Evolutionary conservation across 768 basidiomycete genomes (phyloP).

Genomic region (Mycena sanguinolenta): DNA sequence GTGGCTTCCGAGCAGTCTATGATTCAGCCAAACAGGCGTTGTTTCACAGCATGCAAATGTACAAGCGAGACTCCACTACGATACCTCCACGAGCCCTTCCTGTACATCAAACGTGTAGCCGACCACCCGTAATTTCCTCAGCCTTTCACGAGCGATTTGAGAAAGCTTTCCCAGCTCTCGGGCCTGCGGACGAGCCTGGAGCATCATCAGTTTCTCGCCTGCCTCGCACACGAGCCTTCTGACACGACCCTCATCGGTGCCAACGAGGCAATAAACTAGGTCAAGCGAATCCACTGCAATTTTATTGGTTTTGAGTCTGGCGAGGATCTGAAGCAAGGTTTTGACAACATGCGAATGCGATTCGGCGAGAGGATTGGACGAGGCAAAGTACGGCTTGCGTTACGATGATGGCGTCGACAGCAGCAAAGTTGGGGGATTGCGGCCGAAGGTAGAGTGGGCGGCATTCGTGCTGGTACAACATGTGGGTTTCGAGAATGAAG

Average conservation of each 20-base stretch:
- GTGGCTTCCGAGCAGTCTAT: no score
- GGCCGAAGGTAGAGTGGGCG: constrained; percentile 11
- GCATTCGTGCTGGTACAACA: neutral
- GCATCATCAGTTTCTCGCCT: neutral
- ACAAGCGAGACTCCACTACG: neutral
- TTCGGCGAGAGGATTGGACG: neutral
- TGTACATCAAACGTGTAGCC: constrained; percentile 10
- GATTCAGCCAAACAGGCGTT: no score
- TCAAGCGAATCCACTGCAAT: neutral
- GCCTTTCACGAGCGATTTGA: constrained; percentile 4
- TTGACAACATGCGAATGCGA: neutral
- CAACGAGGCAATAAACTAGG: constrained; percentile 5
- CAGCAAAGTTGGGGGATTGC: neutral
- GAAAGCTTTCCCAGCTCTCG: constrained; percentile 6
- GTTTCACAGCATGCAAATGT: no score
- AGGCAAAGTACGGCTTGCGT: neutral
- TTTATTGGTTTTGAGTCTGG: neutral
- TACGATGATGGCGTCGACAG: constrained; percentile 15
- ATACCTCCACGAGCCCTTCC: constrained; percentile 1
- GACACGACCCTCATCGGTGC: constrained; percentile 7
- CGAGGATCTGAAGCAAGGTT: neutral
- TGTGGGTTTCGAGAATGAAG: neutral
- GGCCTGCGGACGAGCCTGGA: neutral
- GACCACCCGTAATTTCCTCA: constrained; percentile 1
- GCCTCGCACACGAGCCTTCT: constrained; percentile 4